Percentiles rank a stretch among this genome's conserved stretches.
Conservation (phyloP, 176 grass and related monocot genomes). For the Poa annua region DNA sequence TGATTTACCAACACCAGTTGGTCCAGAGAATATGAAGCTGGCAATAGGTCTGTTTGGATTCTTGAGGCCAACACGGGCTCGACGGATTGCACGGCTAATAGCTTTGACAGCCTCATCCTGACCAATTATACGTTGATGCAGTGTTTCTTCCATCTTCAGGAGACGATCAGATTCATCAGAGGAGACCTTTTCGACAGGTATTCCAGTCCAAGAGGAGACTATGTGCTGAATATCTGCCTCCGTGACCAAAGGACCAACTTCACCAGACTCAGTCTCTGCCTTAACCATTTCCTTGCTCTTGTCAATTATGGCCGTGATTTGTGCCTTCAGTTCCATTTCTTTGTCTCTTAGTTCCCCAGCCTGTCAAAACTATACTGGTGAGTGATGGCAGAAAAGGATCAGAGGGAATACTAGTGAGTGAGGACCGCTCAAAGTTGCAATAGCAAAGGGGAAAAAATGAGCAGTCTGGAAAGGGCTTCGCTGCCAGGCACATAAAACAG, state of each 20-base stretch:
- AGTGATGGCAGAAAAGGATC: slow-evolving; percentile 3
- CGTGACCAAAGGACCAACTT: slow-evolving; percentile 75
- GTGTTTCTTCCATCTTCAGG: slow-evolving; percentile 97
- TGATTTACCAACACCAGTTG: slow-evolving; percentile 97
- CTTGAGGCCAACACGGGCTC: slow-evolving; percentile 95
- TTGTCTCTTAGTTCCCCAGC: slow-evolving; percentile 78
- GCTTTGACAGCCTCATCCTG: slow-evolving; percentile 98
- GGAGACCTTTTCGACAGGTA: slow-evolving; percentile 95
- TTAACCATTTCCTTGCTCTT: slow-evolving; percentile 90
- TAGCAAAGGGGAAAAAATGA: background rate
- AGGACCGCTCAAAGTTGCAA: background rate
- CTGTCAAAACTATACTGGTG: slow-evolving; percentile 42
- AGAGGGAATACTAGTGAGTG: background rate
- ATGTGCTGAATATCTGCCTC: slow-evolving; percentile 98
- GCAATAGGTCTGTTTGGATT: slow-evolving; percentile 94
- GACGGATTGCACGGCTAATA: slow-evolving; percentile 90
- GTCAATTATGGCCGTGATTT: slow-evolving; percentile 77
- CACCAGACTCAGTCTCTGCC: slow-evolving; percentile 84
- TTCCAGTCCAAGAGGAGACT: slow-evolving; percentile 94
- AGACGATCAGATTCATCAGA: slow-evolving; percentile 88
- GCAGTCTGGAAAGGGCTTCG: background rate
- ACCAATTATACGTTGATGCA: slow-evolving; percentile 84
- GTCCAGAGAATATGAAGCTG: slow-evolving; percentile 97
- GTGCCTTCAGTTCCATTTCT: slow-evolving; percentile 87
- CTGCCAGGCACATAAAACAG: background rate